Evolutionary conservation across 768 basidiomycete species (phyloP), one percentile per base, ranked within the genome.

Genomic region (Exsudoporus frostii): DNA sequence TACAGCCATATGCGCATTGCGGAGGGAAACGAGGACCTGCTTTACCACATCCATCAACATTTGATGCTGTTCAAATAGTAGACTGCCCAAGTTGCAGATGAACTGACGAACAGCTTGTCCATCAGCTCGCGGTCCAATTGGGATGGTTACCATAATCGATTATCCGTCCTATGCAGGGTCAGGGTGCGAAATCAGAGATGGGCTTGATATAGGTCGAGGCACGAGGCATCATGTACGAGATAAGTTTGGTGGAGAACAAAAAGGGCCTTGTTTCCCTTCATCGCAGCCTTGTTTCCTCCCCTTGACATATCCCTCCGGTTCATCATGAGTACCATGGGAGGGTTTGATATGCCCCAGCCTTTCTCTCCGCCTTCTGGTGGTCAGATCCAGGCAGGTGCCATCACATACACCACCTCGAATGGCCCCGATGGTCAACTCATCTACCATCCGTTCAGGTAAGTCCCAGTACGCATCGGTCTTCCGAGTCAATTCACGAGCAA

Each of bases 381-480:
- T 39, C 77, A 81, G 66, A 83, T 88, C 50, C 72, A 75, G 33
- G 78, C 86, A 32, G 88, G 87, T n/a, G 71, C 86, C 34, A 76
- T 86, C 61, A 88, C 86, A 20, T 90, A 88, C 57, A 87, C 87
- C 1, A 88, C 86, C 11, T 77, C 82, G 1, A 78, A 74, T 1
- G 76, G 76, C 3, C 73, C 79, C 34, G 83, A 90, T 72, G 89
- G 89, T 17, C 74, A 77, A 56, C 50, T 80, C 29, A 64, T 77
- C 49, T 91, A 91, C 65, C 85, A 90, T 62, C 79, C 83, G 13
- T 91, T 89, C 81, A 90, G 75, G 88, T 87, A 62, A 57, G 82
- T 71, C 32, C 43, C 48, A 43, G 13, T 22, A 9, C 34, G 9
- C 48, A 22, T 44, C 13, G 51, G 15, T 44, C 36, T 30, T 45